Conservation (phyloP, 225 moss, liverwort and hornwort genomes). For the Asterella californica region DNA sequence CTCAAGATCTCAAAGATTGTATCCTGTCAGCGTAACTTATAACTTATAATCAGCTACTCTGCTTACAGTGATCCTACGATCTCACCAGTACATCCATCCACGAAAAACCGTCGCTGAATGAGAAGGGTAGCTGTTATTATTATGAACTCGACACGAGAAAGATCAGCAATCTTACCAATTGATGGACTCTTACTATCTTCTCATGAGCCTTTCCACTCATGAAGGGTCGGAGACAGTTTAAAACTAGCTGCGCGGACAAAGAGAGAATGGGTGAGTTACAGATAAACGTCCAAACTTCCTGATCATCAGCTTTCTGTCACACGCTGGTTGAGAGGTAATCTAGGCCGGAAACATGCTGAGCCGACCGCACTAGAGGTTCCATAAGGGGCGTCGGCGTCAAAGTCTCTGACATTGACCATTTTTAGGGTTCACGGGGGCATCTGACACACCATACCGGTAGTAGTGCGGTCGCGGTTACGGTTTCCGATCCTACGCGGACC, state of each 20-base stretch:
- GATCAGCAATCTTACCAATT: slow-evolving; percentile 26
- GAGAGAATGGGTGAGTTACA: neutral
- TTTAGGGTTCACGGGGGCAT: too few species aligned
- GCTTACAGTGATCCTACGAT: neutral
- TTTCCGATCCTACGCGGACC: too few species aligned
- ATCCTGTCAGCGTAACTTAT: too few species aligned
- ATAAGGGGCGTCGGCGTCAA: too few species aligned
- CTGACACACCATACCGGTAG: too few species aligned
- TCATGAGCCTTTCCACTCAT: slow-evolving; percentile 40
- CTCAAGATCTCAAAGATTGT: too few species aligned
- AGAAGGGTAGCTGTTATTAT: neutral
- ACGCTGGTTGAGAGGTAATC: too few species aligned
- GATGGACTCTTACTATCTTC: slow-evolving; percentile 42
- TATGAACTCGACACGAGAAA: neutral
- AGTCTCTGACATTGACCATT: too few species aligned
- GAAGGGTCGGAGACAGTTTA: slow-evolving; percentile 42
- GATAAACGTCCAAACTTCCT: neutral
- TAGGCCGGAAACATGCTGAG: neutral
- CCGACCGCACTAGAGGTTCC: too few species aligned
- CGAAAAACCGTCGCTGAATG: neutral
- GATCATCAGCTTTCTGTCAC: too few species aligned
- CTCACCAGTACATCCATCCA: neutral
- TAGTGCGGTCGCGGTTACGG: too few species aligned
- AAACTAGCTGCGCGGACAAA: slow-evolving; percentile 30
- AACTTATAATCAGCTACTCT: neutral